These are phyloP conservation scores for Eimeria maxima DNA, from an alignment of 169 alveolate species.

Conservation along the genomic window DNA sequence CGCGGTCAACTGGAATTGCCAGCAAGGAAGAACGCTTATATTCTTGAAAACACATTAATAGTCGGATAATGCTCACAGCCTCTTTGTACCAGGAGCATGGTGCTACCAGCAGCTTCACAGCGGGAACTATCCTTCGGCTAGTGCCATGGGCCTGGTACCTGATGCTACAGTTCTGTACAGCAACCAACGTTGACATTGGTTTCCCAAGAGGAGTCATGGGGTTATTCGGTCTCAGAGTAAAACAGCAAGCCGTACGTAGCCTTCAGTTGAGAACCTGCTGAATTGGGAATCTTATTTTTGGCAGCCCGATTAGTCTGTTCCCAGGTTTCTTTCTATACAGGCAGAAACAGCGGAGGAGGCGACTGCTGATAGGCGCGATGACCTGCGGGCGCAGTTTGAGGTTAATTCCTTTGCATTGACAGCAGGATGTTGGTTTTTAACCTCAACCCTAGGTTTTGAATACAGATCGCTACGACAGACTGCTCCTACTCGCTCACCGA, in stretches of 20 bases:
- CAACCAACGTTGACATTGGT: conserved; percentile 10
- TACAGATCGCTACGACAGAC: conserved; percentile 81
- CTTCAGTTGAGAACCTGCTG: neutral
- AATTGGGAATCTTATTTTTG: neutral
- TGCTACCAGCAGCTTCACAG: neutral
- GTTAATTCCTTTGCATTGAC: conserved; percentile 29
- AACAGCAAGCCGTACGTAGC: conserved; percentile 32
- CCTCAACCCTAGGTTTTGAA: conserved; percentile 67
- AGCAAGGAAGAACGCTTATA: neutral
- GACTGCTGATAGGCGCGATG: conserved; percentile 59
- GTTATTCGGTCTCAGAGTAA: conserved; percentile 6
- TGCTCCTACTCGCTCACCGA: conserved; percentile 47
- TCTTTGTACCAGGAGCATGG: neutral
- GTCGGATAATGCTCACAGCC: neutral
- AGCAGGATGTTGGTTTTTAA: neutral
- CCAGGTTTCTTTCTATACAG: conserved; percentile 55
- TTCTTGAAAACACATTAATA: neutral
- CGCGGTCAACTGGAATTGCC: neutral
- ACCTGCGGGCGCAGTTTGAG: conserved; percentile 62
- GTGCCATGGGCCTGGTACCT: conserved; percentile 22
- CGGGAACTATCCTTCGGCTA: neutral
- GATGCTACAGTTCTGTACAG: conserved; percentile 48
- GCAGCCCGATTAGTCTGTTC: neutral
- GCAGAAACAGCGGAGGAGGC: conserved; percentile 33
- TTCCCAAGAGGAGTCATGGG: conserved; percentile 65